Evolutionary conservation across 169 alveolate genomes (phyloP).

Genomic region (Babesia bovis): DNA sequence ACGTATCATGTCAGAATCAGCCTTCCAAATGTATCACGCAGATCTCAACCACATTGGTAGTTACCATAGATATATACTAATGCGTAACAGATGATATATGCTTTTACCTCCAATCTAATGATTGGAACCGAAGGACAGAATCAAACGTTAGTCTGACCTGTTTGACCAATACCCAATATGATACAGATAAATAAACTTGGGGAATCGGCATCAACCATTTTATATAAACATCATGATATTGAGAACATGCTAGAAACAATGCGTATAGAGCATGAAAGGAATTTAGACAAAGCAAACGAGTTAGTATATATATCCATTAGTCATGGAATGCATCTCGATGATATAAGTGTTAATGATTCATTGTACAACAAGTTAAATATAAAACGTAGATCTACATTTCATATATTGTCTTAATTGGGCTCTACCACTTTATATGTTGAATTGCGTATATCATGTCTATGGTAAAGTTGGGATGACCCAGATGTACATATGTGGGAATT

Average conservation of each 20-base stretch:
- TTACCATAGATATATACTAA: background rate
- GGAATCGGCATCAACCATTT: conserved; percentile 41
- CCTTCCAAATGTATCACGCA: conserved; percentile 80
- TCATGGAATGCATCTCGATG: background rate
- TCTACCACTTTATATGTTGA: too few relatives aligned
- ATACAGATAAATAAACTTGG: conserved; percentile 56
- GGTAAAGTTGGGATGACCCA: too few relatives aligned
- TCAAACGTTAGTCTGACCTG: conserved; percentile 57
- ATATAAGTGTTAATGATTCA: too few relatives aligned
- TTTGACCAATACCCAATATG: background rate
- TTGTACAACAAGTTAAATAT: too few relatives aligned
- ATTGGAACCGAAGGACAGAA: conserved; percentile 78
- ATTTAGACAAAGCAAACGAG: conserved; percentile 44
- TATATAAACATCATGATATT: conserved; percentile 24
- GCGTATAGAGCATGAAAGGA: conserved; percentile 41
- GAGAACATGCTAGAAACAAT: conserved; percentile 22
- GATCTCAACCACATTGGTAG: conserved; percentile 76
- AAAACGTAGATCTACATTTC: too few relatives aligned
- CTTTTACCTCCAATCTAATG: conserved; percentile 76
- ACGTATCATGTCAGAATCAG: conserved; percentile 74
- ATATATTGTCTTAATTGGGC: too few relatives aligned
- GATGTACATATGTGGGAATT: too few relatives aligned
- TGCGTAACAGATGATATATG: conserved; percentile 72
- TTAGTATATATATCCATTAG: conserved; percentile 6
- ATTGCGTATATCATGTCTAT: too few relatives aligned